Conservation (phyloP, 768 basidiomycete species). For the Candolleomyces efflorescens region DNA sequence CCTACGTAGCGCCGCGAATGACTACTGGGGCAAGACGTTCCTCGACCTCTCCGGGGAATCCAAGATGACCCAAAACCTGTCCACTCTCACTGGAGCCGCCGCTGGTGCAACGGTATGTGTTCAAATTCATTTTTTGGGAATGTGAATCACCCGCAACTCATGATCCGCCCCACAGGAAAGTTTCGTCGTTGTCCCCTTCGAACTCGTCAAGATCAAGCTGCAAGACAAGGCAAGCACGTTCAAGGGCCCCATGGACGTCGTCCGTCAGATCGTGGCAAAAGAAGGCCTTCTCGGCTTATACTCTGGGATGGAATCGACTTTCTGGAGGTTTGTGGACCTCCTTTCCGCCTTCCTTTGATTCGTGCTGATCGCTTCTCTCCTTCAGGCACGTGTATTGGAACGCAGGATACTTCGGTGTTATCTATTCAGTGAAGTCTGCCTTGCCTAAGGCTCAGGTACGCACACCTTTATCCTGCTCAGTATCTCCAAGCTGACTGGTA, state of each 20-base stretch:
- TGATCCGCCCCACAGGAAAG: constrained; percentile 51
- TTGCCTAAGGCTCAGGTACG: constrained; percentile 84
- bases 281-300: constrained; percentile 86
- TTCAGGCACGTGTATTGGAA: constrained; percentile 84
- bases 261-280: constrained; percentile 71
- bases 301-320: constrained; percentile 94
- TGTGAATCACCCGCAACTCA: neutral
- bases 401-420: constrained; percentile 93
- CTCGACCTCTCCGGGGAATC: constrained; percentile 55
- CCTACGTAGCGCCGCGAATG: constrained; percentile 61
- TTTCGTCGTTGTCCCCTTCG: constrained; percentile 94
- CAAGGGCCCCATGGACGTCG: constrained; percentile 88
- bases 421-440: constrained; percentile 76
- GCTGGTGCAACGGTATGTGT: constrained; percentile 79
- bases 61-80: constrained; percentile 88
- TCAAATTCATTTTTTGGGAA: neutral
- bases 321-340: constrained; percentile 75
- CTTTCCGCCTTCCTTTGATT: constrained; percentile 5
- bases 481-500: neutral
- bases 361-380: neutral
- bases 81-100: constrained; percentile 85
- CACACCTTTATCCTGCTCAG: neutral
- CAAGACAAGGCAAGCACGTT: constrained; percentile 93
- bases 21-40: constrained; percentile 92
- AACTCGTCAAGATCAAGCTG: constrained; percentile 91